These are phyloP conservation scores for Fusarium palustre DNA, from an alignment of 2,329 filamentous ascomycete species.

Conservation along the genomic window DNA sequence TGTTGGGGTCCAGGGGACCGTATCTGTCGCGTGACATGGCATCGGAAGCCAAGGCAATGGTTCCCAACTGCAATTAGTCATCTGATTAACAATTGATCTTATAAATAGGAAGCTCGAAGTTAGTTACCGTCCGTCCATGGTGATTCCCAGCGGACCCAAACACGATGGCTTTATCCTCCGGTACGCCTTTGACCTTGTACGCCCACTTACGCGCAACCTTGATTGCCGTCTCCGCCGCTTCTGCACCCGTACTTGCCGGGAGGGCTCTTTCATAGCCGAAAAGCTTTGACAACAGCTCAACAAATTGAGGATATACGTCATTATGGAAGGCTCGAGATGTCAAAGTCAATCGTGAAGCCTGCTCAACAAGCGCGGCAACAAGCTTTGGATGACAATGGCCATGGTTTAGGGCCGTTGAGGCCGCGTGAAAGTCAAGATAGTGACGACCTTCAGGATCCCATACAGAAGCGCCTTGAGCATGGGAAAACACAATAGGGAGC, in stretches of 20 bases:
- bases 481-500: slow-evolving; percentile 90
- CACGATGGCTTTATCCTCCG: slow-evolving; percentile 31
- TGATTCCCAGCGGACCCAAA: slow-evolving; percentile 37
- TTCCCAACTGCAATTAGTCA: too few species aligned
- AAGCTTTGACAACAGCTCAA: slow-evolving; percentile 12
- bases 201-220: slow-evolving; percentile 40
- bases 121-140: slow-evolving; percentile 67
- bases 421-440: slow-evolving; percentile 97
- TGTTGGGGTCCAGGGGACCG: slow-evolving; percentile 84
- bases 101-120: too few species aligned
- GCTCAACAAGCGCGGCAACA: slow-evolving; percentile 87
- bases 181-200: slow-evolving; percentile 36
- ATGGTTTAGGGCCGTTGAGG: slow-evolving; percentile 65
- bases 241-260: slow-evolving; percentile 36
- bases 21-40: slow-evolving; percentile 97
- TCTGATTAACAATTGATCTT: too few species aligned
- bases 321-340: slow-evolving; percentile 36
- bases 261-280: slow-evolving; percentile 37
- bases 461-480: slow-evolving; percentile 85
- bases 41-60: slow-evolving; percentile 86
- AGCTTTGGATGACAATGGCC: slow-evolving; percentile 79
- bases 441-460: slow-evolving; percentile 98
- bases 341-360: slow-evolving; percentile 77
- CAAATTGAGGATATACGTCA: slow-evolving; percentile 36
- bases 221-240: slow-evolving; percentile 34